These are phyloP conservation scores for Arabidopsis hybrid DNA, from an alignment of 441 rosid genomes.

Conservation along the genomic window DNA sequence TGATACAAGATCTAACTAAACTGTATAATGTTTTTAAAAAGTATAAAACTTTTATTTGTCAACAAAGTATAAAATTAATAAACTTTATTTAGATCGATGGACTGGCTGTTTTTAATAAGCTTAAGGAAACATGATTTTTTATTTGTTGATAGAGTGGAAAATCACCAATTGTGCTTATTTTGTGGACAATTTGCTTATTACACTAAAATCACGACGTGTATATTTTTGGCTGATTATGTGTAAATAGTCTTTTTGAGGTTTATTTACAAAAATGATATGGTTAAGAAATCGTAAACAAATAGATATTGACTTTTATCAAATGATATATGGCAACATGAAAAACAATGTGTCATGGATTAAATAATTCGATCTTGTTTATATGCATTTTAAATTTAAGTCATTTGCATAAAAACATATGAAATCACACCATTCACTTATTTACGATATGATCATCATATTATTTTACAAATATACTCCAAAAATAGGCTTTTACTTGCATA, in stretches of 20 bases:
- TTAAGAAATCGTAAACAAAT: not conserved
- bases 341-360: not conserved
- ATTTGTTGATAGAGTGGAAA: not conserved
- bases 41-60: not conserved
- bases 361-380: not conserved
- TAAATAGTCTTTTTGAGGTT: too few relatives aligned
- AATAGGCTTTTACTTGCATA: not conserved
- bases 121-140: not conserved
- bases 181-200: not conserved
- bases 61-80: not conserved
- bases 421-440: not conserved
- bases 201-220: too few relatives aligned
- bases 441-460: not conserved
- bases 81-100: too few relatives aligned
- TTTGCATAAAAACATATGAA: not conserved
- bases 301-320: not conserved
- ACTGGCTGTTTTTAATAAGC: too few relatives aligned
- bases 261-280: too few relatives aligned
- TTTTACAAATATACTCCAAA: not conserved
- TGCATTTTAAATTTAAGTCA: not conserved
- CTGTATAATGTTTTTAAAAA: too few relatives aligned
- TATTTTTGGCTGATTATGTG: too few relatives aligned
- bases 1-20: not conserved
- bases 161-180: not conserved
- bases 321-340: not conserved